A percentile compares a stretch with the other conserved stretches of the same genome.
These are phyloP conservation scores for Gracilaria gracilis DNA, from an alignment of 23 red algal genomes.

Conservation along the genomic window DNA sequence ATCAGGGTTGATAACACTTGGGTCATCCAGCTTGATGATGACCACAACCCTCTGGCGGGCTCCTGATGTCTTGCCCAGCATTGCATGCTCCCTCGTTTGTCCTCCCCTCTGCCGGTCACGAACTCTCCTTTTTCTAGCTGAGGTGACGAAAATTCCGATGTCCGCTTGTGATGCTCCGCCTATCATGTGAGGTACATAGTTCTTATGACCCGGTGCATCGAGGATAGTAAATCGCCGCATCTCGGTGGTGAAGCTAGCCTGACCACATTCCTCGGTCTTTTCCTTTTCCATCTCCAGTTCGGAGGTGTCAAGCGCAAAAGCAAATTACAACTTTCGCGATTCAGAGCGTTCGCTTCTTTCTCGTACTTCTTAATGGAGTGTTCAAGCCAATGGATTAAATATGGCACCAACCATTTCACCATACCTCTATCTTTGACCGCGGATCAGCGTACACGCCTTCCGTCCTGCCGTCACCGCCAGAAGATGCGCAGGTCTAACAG, in stretches of 20 bases:
- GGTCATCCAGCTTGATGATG: slow-evolving; percentile 97
- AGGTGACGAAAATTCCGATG: slow-evolving; percentile 97
- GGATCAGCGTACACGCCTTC: too few species aligned
- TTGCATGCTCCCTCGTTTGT: slow-evolving; percentile 98
- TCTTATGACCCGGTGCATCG: slow-evolving; percentile 99
- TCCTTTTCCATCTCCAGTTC: slow-evolving; percentile 95
- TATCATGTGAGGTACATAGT: slow-evolving; percentile 99
- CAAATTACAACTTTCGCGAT: slow-evolving; percentile 98
- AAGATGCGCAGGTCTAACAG: too few species aligned
- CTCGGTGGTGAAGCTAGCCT: slow-evolving; percentile 89
- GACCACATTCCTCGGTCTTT: slow-evolving; percentile 97
- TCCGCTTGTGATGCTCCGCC: slow-evolving; percentile 94
- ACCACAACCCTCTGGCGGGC: slow-evolving; percentile 89
- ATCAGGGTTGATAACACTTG: slow-evolving; percentile 76
- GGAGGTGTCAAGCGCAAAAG: slow-evolving; percentile 93
- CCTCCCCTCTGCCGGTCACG: slow-evolving; percentile 95
- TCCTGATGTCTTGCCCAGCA: slow-evolving; percentile 97
- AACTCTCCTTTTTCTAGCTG: slow-evolving; percentile 99
- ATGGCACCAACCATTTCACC: too few species aligned
- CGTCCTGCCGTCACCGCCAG: too few species aligned
- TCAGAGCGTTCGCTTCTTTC: slow-evolving; percentile 93
- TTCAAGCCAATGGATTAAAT: too few species aligned
- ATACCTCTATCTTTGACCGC: too few species aligned
- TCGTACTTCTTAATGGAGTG: slow-evolving; percentile 98
- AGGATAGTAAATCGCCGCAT: slow-evolving; percentile 90